Evolutionary conservation across 139 green algal genomes (phyloP), one percentile per base, ranked within the genome.

Genomic region (Chlamydomonas incerta): DNA sequence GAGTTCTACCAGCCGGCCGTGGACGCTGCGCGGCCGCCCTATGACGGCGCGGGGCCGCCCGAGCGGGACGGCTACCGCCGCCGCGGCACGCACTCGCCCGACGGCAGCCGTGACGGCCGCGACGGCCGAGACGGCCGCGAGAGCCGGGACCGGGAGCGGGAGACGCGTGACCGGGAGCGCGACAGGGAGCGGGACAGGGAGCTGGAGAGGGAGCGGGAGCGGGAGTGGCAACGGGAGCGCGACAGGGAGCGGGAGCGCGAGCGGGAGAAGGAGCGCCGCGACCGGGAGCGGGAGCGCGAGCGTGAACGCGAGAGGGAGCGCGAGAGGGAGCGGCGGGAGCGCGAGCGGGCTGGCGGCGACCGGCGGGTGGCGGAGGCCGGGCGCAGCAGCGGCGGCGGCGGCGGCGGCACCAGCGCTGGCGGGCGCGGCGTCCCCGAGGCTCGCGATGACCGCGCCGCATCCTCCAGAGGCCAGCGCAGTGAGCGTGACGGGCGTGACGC

Each of bases 211-310:
- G 60, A 31, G 24, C 26, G 60, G 3, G 74, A 58, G 34, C 23
- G 24, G 18, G 34, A 71, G 26, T 18, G 35, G 20, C 58, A 47
- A 2, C 6, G 57, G 23, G 74, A 31, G 60, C 3, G 60, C 15
- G 60, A 31, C 18, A 1, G 17, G 24, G 18, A 21, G 18, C 2
- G 20, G 55, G 55, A 21, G 55, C 55, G 20, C 18, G n/a, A n/a
- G n/a, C 55, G 55, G 55, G 20, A 21, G 14, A 57, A 20, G 50
- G 11, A 14, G 11, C 58, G 20, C 60, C 60, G 60, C 24, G 24
- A 81, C 17, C n/a, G 73, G 37, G 57, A 71, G 28, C 74, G 62
- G 8, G 74, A 81, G 63, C 34, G 74, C 34, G 74, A 71, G 24
- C 60, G 60, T 2, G 65, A 35, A 0, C 65, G 65, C 6, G 65